These are phyloP conservation scores for Nicotiana tabacum DNA, from an alignment of 257 asterid genomes.

Conservation along the genomic window DNA sequence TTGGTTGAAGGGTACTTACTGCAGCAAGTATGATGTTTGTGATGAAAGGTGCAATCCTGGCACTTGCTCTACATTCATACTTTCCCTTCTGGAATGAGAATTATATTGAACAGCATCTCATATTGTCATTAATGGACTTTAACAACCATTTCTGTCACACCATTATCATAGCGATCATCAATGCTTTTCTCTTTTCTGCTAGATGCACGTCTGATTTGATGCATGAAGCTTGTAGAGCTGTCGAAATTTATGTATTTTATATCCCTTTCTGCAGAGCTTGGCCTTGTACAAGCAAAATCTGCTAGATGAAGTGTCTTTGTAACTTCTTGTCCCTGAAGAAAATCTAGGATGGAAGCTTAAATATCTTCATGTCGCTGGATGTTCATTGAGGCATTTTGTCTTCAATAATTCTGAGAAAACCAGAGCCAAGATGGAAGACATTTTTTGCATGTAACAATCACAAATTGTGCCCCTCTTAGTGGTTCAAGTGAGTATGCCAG, in stretches of 20 bases:
- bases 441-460: not conserved
- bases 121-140: not conserved
- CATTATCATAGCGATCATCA: not conserved
- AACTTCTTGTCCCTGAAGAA: not conserved
- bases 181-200: not conserved
- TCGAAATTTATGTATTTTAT: not conserved
- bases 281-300: slow-evolving; percentile 50
- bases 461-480: not conserved
- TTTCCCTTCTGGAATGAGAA: not conserved
- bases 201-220: not conserved
- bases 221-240: not conserved
- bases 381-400: not conserved
- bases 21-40: not conserved
- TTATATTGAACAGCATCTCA: not conserved
- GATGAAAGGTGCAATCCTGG: not conserved
- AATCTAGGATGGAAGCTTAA: not conserved
- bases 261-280: slow-evolving; percentile 44
- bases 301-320: slow-evolving; percentile 31
- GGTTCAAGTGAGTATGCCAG: not conserved
- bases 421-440: not conserved
- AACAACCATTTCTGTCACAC: not conserved
- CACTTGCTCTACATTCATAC: not conserved
- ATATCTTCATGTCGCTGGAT: not conserved
- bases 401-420: not conserved
- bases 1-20: not conserved